Percentiles rank a stretch among this genome's conserved stretches.
These are phyloP conservation scores for Sporothrix humicola DNA, from an alignment of 2,329 filamentous ascomycete genomes.

Conservation along the genomic window DNA sequence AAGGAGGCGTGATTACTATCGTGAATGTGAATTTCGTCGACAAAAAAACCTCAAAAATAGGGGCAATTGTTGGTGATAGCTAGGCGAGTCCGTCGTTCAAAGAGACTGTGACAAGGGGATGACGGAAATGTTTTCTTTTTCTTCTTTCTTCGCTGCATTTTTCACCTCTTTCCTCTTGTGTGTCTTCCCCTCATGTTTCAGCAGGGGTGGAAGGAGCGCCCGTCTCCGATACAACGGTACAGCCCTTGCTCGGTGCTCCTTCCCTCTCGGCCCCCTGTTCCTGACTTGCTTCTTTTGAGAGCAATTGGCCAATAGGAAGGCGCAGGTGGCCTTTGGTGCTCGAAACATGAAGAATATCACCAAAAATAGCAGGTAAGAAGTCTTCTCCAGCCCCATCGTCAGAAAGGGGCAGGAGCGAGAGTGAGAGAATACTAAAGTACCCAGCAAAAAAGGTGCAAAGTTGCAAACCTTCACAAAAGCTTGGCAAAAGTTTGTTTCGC, in stretches of 20 bases:
- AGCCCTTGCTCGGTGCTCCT: slow-evolving; percentile 6
- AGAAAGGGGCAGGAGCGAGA: background rate
- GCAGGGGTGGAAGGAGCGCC: background rate
- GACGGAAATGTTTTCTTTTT: background rate
- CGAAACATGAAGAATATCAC: slow-evolving; percentile 7
- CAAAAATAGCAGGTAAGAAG: slow-evolving; percentile 15
- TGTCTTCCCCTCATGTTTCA: slow-evolving; percentile 13
- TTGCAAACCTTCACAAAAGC: background rate
- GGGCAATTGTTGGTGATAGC: slow-evolving; percentile 1
- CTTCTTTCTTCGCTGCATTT: background rate
- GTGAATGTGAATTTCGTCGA: no score
- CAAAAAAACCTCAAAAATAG: background rate
- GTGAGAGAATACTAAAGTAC: background rate
- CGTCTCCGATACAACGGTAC: slow-evolving; percentile 26
- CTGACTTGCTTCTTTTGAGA: background rate
- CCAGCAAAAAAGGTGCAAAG: background rate
- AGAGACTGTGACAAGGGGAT: background rate
- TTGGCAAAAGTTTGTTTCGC: slow-evolving; percentile 10
- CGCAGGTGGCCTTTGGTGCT: background rate
- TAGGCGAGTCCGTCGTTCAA: background rate
- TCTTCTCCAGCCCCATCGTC: no score
- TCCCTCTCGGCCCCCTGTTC: background rate
- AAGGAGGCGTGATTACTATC: no score
- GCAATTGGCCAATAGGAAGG: slow-evolving; percentile 10
- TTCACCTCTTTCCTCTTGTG: background rate